Evolutionary conservation across 1,284 basidiomycete species (phyloP).

Genomic region (Macrocybe sp.): DNA sequence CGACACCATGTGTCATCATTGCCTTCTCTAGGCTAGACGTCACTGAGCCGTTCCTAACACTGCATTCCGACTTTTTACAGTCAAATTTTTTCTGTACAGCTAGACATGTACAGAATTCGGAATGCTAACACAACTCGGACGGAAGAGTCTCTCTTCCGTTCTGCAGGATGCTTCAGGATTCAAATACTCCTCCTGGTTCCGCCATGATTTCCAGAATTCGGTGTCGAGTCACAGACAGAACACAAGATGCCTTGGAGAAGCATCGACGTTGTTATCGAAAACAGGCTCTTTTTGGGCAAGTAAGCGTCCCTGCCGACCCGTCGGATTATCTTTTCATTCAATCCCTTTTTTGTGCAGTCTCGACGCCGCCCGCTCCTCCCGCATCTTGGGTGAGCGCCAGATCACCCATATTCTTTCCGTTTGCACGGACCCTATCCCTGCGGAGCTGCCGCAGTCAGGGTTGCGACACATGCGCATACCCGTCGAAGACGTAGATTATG

Average conservation of each 20-base stretch:
- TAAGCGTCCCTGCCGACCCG: constrained; percentile 34
- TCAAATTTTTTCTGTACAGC: constrained; percentile 7
- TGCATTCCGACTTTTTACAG: constrained; percentile 9
- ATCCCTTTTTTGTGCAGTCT: constrained; percentile 39
- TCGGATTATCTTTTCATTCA: constrained; percentile 13
- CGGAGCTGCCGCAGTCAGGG: constrained; percentile 69
- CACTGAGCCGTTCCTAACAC: constrained; percentile 13
- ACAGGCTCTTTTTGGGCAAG: constrained; percentile 73
- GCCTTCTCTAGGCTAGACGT: constrained; percentile 11
- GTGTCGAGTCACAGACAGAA: constrained; percentile 10
- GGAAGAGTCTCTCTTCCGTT: constrained; percentile 13
- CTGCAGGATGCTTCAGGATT: constrained; percentile 3
- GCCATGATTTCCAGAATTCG: too few relatives aligned
- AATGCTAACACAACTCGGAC: constrained; percentile 10
- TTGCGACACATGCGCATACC: constrained; percentile 65
- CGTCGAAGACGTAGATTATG: constrained; percentile 80
- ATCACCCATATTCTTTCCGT: constrained; percentile 77
- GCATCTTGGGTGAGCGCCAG: constrained; percentile 66
- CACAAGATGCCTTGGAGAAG: constrained; percentile 61
- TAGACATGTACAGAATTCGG: neutral
- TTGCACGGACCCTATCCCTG: constrained; percentile 67
- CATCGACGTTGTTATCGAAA: constrained; percentile 65
- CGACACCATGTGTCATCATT: constrained; percentile 14
- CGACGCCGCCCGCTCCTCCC: constrained; percentile 65
- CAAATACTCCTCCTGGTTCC: constrained; percentile 10